Evolutionary conservation across 2,329 filamentous ascomycete species (phyloP).

Genomic region (Fusarium keratoplasticum): DNA sequence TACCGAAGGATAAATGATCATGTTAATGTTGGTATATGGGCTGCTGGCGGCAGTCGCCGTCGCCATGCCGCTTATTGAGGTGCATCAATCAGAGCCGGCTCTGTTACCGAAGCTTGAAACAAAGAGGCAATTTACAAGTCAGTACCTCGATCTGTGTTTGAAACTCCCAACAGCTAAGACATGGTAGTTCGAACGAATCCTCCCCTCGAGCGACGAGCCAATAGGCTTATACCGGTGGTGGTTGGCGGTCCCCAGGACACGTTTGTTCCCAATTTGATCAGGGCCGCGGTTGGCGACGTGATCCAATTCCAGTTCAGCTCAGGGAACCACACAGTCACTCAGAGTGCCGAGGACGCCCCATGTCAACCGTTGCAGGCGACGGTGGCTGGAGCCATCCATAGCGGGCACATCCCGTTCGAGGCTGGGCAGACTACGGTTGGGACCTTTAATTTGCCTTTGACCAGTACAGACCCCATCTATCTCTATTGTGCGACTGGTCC

Average conservation of each 20-base stretch:
- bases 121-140: conserved; percentile 13
- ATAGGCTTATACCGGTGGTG: conserved; percentile 48
- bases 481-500: conserved; percentile 62
- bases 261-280: conserved; percentile 52
- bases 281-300: conserved; percentile 51
- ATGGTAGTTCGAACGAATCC: conserved; percentile 15
- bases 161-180: neutral
- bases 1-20: neutral
- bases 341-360: conserved; percentile 49
- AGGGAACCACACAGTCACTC: conserved; percentile 58
- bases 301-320: conserved; percentile 58
- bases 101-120: neutral
- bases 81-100: conserved; percentile 9
- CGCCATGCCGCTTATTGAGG: conserved; percentile 25
- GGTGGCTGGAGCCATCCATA: conserved; percentile 50
- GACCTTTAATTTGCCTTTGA: conserved; percentile 61
- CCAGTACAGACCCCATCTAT: conserved; percentile 59
- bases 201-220: conserved; percentile 25
- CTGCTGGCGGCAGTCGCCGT: conserved; percentile 1
- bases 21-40: conserved; percentile 3
- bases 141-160: neutral
- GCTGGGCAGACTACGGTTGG: conserved; percentile 53
- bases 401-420: conserved; percentile 55
- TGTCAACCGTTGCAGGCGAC: conserved; percentile 54
- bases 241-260: conserved; percentile 52